Percentiles rank a stretch among this genome's conserved stretches.
These are phyloP conservation scores for Crinitomyces ghanaensis DNA, from an alignment of 805 yeast species.

Conservation along the genomic window DNA sequence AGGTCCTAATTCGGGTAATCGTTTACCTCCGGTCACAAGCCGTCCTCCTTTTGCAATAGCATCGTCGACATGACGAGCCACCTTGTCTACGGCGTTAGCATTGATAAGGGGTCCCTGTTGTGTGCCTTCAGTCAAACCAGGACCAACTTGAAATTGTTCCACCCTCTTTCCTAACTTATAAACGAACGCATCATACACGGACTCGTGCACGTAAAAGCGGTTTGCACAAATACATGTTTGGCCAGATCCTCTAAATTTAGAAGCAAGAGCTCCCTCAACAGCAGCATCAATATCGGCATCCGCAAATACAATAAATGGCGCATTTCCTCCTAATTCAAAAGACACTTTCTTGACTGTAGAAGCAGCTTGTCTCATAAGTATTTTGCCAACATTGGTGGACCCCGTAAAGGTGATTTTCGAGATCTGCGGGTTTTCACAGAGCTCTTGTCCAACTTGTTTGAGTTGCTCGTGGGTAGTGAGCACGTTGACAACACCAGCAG, in stretches of 20 bases:
- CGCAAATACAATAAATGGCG: slow-evolving; percentile 66
- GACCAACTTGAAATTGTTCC: slow-evolving; percentile 42
- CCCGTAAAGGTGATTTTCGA: slow-evolving; percentile 71
- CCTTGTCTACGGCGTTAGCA: slow-evolving; percentile 49
- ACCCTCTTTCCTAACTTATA: slow-evolving; percentile 38
- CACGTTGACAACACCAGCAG: slow-evolving; percentile 57
- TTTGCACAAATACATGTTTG: slow-evolving; percentile 81
- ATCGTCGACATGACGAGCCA: slow-evolving; percentile 51
- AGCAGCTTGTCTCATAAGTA: slow-evolving; percentile 50
- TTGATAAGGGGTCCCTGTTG: slow-evolving; percentile 76
- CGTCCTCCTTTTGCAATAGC: slow-evolving; percentile 55
- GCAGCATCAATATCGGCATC: slow-evolving; percentile 65
- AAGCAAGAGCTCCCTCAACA: slow-evolving; percentile 50
- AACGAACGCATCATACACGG: slow-evolving; percentile 54
- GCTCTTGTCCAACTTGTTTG: slow-evolving; percentile 38
- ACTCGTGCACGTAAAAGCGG: slow-evolving; percentile 55
- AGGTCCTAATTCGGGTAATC: slow-evolving; percentile 46
- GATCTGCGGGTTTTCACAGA: slow-evolving; percentile 45
- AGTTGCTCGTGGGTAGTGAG: slow-evolving; percentile 32
- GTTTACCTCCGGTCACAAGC: slow-evolving; percentile 49
- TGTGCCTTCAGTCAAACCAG: slow-evolving; percentile 44
- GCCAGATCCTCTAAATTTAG: slow-evolving; percentile 69
- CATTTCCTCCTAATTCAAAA: slow-evolving; percentile 73
- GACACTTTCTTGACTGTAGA: slow-evolving; percentile 60
- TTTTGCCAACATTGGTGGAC: slow-evolving; percentile 61